phyloP scores from a whole-genome alignment of 208 protist species.

The Trypanosoma caninum region DNA sequence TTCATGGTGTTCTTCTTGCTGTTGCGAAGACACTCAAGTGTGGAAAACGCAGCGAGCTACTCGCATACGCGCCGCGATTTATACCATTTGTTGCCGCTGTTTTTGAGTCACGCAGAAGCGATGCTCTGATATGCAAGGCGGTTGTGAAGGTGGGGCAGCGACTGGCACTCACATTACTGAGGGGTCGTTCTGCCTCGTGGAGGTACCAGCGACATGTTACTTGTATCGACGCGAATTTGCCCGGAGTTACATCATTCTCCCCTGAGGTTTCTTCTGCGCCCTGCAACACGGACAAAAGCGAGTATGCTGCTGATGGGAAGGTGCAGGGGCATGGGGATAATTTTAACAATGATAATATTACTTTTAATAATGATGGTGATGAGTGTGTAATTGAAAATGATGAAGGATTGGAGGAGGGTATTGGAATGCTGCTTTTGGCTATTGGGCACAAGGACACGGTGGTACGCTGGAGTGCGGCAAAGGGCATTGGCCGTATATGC shows the following conservation, averaged over 20 bases:
- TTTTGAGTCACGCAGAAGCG: constrained; percentile 25
- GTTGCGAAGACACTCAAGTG: constrained; percentile 92
- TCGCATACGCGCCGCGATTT: constrained; percentile 50
- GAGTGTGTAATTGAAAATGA: constrained; percentile 50
- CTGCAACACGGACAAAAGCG: too few species aligned
- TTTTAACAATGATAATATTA: not conserved
- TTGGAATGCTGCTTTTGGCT: constrained; percentile 64
- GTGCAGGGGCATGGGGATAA: not conserved
- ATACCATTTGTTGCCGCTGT: constrained; percentile 36
- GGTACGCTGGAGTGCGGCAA: constrained; percentile 96
- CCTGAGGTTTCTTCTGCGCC: not conserved
- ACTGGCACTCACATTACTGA: constrained; percentile 85
- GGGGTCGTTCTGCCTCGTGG: constrained; percentile 86
- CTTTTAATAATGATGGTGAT: not conserved
- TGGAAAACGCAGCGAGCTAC: constrained; percentile 85
- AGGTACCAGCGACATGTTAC: constrained; percentile 80
- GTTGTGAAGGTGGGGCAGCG: constrained; percentile 91
- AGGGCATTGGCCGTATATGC: constrained; percentile 95
- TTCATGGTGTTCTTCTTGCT: constrained; percentile 82
- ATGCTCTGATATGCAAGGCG: constrained; percentile 82
- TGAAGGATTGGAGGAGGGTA: constrained; percentile 73
- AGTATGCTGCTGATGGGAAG: not conserved
- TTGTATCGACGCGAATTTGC: constrained; percentile 69
- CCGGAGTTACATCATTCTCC: not conserved
- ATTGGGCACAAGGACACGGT: constrained; percentile 91